Evolutionary conservation across 2,329 filamentous ascomycete species (phyloP).

Genomic region (Botrytis sinoallii): DNA sequence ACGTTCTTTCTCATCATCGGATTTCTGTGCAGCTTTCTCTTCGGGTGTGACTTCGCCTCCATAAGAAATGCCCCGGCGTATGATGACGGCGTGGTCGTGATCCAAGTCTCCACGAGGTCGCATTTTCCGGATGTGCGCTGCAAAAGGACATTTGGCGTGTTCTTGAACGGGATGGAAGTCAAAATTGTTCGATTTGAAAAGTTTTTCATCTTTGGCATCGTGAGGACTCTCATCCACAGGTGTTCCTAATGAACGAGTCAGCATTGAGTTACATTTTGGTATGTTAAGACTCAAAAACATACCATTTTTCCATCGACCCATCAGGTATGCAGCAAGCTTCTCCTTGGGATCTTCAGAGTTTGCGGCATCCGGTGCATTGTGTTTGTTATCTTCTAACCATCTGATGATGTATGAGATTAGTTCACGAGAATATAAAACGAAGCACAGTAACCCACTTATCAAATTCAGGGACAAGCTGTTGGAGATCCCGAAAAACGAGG

Average conservation of each 20-base stretch:
- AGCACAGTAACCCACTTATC: constrained; percentile 42
- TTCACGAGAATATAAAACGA: not conserved
- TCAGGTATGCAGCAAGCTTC: constrained; percentile 2
- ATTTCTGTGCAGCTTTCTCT: constrained; percentile 35
- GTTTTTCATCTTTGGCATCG: constrained; percentile 17
- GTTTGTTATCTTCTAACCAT: constrained; percentile 8
- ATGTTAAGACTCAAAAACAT: constrained; percentile 28
- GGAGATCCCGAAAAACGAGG: constrained; percentile 44
- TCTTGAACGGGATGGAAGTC: constrained; percentile 30
- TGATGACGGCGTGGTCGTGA: constrained; percentile 37
- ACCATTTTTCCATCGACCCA: constrained; percentile 12
- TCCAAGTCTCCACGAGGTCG: constrained; percentile 42
- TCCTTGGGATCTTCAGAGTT: not conserved
- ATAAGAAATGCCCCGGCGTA: constrained; percentile 47
- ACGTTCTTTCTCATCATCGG: constrained; percentile 36
- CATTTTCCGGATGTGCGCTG: constrained; percentile 48
- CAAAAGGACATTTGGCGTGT: constrained; percentile 44
- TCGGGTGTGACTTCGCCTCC: constrained; percentile 40
- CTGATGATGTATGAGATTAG: not conserved
- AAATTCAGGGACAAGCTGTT: constrained; percentile 46
- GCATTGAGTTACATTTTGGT: not conserved
- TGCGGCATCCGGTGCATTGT: not conserved
- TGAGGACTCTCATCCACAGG: constrained; percentile 2
- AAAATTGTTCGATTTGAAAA: constrained; percentile 36
- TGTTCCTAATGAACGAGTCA: not conserved